These are phyloP conservation scores for Zoysia pacifica DNA, from an alignment of 176 grass and related monocot species.

Conservation along the genomic window DNA sequence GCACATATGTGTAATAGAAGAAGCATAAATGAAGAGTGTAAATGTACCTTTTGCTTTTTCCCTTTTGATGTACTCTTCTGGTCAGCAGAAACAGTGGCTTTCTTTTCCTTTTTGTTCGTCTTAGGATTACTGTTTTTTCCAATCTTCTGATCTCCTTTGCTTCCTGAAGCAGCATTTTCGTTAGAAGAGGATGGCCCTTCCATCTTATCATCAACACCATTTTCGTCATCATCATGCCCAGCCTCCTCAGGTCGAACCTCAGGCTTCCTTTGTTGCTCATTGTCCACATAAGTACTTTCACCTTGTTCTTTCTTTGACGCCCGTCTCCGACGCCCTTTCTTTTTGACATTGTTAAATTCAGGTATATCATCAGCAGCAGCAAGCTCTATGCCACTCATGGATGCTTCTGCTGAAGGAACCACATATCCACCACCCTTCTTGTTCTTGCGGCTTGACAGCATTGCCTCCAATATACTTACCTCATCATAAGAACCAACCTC, in stretches of 20 bases:
- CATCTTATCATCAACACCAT: conserved; percentile 38
- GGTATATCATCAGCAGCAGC: conserved; percentile 21
- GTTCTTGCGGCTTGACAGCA: conserved; percentile 61
- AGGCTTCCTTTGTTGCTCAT: conserved; percentile 10
- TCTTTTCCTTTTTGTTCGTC: conserved; percentile 73
- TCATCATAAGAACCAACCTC: conserved; percentile 67
- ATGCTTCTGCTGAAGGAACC: conserved; percentile 36
- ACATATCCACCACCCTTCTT: conserved; percentile 42
- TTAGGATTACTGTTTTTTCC: conserved; percentile 45
- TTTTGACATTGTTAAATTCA: conserved; percentile 39
- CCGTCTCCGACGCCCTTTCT: conserved; percentile 44
- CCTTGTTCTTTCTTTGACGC: conserved; percentile 48
- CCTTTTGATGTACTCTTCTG: conserved; percentile 60
- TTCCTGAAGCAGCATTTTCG: conserved; percentile 38
- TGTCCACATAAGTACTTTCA: conserved; percentile 37
- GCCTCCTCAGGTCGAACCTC: conserved; percentile 28
- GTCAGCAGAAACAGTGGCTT: conserved; percentile 40
- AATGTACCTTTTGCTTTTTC: conserved; percentile 87
- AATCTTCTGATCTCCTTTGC: conserved; percentile 47
- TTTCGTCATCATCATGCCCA: conserved; percentile 35
- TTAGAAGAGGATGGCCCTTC: conserved; percentile 51
- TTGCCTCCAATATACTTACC: conserved; percentile 63
- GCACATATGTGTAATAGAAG: background rate
- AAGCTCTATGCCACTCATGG: background rate
- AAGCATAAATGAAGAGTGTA: background rate